Percentiles rank a stretch among this genome's conserved stretches.
Evolutionary conservation across 2,329 filamentous ascomycete species (phyloP).

Genomic region (Ustulina deusta): DNA sequence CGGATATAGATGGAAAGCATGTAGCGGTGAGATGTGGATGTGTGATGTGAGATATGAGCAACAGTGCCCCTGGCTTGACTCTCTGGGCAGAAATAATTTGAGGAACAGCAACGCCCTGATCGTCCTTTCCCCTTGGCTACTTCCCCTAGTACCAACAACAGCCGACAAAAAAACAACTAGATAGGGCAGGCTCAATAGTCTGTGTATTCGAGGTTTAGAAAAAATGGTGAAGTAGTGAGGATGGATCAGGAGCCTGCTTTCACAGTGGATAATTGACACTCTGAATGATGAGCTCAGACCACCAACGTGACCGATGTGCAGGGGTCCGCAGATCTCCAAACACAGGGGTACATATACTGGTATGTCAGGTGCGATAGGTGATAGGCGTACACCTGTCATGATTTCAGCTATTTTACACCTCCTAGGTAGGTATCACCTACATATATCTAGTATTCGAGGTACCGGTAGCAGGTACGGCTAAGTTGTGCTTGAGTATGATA

Average conservation of each 20-base stretch:
- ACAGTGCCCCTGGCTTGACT: background rate
- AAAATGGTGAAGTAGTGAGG: background rate
- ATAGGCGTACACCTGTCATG: too few relatives aligned
- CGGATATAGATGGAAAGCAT: background rate
- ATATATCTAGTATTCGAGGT: too few relatives aligned
- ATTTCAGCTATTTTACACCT: too few relatives aligned
- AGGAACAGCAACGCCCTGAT: background rate
- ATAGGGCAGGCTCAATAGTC: background rate
- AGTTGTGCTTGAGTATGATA: too few relatives aligned
- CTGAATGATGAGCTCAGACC: constrained; percentile 1
- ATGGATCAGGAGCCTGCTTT: background rate
- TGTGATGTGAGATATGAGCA: constrained; percentile 4
- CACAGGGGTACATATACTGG: too few relatives aligned
- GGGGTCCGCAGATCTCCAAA: background rate
- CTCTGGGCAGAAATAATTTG: background rate
- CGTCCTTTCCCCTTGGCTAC: background rate
- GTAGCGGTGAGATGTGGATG: constrained; percentile 1
- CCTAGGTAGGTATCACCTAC: too few relatives aligned
- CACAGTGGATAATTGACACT: background rate
- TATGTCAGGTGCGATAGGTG: too few relatives aligned
- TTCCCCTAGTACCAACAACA: background rate
- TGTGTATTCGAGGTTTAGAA: background rate
- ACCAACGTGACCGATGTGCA: background rate
- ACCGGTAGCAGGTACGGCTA: too few relatives aligned
- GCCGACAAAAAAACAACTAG: too few relatives aligned